Evolutionary conservation across 768 basidiomycete species (phyloP), one percentile per base, ranked within the genome.

Genomic region (Lactifluus echinatus): DNA sequence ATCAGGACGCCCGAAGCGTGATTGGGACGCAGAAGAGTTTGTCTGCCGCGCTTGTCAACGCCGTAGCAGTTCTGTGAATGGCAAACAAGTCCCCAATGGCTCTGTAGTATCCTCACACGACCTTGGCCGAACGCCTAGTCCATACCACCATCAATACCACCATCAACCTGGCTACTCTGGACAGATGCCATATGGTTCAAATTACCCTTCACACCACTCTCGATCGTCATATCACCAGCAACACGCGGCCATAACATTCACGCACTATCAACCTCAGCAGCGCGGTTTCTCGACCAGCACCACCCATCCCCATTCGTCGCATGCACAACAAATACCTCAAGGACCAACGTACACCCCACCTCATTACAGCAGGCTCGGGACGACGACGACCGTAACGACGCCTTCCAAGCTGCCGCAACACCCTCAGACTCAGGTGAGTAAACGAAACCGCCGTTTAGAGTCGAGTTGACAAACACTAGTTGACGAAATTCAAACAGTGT

Each of bases 1-100:
- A 21, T 77, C 79, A 43, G 87, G 90, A 23, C 78, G 77, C 14
- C 80, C 79, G 4, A 79, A 75, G 62, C 82, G 92, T 19, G 83
- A 93, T 63, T 96, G 93, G 93, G 81, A 89, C 50, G 66, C 73
- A n/a, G 89, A 87, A 53, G 88, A 93, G 40, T 96, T 96, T 67
- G 69, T 83, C 58, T 93, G 90, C 68, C 73, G 72, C 45, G 73
- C 73, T 33, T 92, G 89, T 69, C 78, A 65, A 10, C 50, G 63
- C n/a, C 48, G 51, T 31, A 21, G 37, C 11, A 19, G 31, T 11
- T 15, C 36, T 40, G 21, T 19, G 29, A 53, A 55, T 26, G 52
- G 40, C 58, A 60, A 29, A 36, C 48, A 53, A 17, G 15, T 23
- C 15, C 53, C 15, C 5, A 59, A 59, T 24, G 58, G 58, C 12